Evolutionary conservation across 805 yeast genomes (phyloP).

Genomic region (Jamesozyma spencerorum): DNA sequence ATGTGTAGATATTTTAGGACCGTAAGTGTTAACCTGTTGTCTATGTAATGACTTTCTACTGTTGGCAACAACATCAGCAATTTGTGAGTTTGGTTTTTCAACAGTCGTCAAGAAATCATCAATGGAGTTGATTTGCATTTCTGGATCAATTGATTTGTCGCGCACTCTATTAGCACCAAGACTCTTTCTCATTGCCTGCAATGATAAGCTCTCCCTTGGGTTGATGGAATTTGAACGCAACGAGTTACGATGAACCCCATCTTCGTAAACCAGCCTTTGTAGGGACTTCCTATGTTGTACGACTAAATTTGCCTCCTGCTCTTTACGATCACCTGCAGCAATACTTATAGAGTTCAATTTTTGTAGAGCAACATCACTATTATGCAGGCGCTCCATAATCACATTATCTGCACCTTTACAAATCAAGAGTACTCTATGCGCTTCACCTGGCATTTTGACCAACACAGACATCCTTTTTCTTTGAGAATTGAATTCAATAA

Average conservation of each 20-base stretch:
- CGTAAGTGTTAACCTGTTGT: constrained; percentile 50
- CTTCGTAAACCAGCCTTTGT: constrained; percentile 26
- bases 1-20: constrained; percentile 14
- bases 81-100: constrained; percentile 40
- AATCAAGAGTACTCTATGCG: constrained; percentile 55
- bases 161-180: constrained; percentile 13
- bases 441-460: constrained; percentile 58
- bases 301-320: constrained; percentile 67
- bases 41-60: constrained; percentile 51
- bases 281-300: constrained; percentile 47
- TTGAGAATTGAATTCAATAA: constrained; percentile 75
- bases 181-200: constrained; percentile 26
- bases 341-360: constrained; percentile 57
- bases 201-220: constrained; percentile 23
- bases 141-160: constrained; percentile 14
- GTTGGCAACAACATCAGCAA: constrained; percentile 43
- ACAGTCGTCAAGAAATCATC: constrained; percentile 40
- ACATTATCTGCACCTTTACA: constrained; percentile 96
- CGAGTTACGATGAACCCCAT: constrained; percentile 23
- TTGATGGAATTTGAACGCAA: constrained; percentile 26
- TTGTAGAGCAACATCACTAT: constrained; percentile 47
- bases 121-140: constrained; percentile 34
- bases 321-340: constrained; percentile 53
- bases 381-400: constrained; percentile 62
- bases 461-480: constrained; percentile 94